These are phyloP conservation scores for Phalaenopsis aphrodite DNA, from an alignment of 106 monocot genomes.

Conservation along the genomic window DNA sequence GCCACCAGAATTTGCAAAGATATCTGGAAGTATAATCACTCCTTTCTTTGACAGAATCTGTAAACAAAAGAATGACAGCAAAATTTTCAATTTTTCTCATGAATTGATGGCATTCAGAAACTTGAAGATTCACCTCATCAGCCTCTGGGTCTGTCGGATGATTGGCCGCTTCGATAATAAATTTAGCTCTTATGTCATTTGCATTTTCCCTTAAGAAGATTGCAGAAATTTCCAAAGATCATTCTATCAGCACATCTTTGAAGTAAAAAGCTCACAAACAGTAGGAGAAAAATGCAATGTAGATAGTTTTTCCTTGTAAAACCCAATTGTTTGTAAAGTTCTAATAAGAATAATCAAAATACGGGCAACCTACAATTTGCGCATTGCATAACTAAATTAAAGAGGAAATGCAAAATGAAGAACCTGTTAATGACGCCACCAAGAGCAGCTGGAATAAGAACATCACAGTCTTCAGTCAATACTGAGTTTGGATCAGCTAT, in stretches of 20 bases:
- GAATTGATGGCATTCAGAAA: background rate
- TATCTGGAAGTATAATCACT: conserved; percentile 79
- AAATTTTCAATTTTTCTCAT: background rate
- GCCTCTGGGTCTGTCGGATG: conserved; percentile 86
- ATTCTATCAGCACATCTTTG: background rate
- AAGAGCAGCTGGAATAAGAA: conserved; percentile 69
- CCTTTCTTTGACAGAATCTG: conserved; percentile 92
- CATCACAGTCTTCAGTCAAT: conserved; percentile 67
- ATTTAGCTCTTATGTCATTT: conserved; percentile 65
- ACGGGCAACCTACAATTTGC: background rate
- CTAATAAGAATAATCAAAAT: background rate
- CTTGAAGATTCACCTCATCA: conserved; percentile 43
- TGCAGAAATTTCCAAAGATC: background rate
- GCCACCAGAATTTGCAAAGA: conserved; percentile 82
- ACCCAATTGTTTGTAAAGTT: background rate
- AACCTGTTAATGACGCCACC: conserved; percentile 50
- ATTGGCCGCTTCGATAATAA: conserved; percentile 79
- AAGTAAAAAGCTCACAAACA: background rate
- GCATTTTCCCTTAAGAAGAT: conserved; percentile 49
- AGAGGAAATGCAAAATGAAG: background rate
- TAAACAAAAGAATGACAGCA: background rate
- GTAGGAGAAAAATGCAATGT: background rate
- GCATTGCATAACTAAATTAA: background rate
- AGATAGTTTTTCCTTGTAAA: background rate
- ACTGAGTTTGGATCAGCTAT: conserved; percentile 39